A percentile compares a stretch with the other conserved stretches of the same genome.
Conservation (phyloP, 2,329 filamentous ascomycete species). For the Seiridium cupressi region DNA sequence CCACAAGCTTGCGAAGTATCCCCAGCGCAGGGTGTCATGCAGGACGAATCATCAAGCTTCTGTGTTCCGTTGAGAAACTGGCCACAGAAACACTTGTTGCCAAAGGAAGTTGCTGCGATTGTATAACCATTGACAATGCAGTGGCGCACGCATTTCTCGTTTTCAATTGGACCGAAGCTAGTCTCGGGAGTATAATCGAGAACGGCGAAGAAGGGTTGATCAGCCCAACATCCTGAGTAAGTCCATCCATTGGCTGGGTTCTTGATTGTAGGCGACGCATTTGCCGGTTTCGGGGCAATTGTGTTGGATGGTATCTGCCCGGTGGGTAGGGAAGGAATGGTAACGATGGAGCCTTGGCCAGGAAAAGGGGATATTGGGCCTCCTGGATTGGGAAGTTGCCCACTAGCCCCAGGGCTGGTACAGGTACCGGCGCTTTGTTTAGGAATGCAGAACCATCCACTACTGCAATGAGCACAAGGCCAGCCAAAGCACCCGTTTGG, state of each 20-base stretch:
- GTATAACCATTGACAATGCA: constrained; percentile 43
- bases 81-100: constrained; percentile 47
- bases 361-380: not conserved
- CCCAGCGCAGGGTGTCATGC: constrained; percentile 49
- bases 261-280: constrained; percentile 15
- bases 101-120: constrained; percentile 48
- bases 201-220: constrained; percentile 19
- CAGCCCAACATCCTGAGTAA: constrained; percentile 29
- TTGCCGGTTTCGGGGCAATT: not conserved
- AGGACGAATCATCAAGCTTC: constrained; percentile 42
- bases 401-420: constrained; percentile 13
- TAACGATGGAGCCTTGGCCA: not conserved
- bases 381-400: constrained; percentile 1
- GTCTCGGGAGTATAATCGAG: constrained; percentile 15
- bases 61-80: constrained; percentile 35
- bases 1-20: constrained; percentile 48
- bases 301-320: not conserved
- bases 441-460: constrained; percentile 35
- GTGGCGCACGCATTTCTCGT: constrained; percentile 41
- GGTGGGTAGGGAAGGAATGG: not conserved
- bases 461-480: constrained; percentile 33
- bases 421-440: constrained; percentile 16
- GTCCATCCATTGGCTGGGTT: constrained; percentile 22
- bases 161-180: constrained; percentile 20
- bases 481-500: constrained; percentile 33